Conservation (phyloP, 1,284 basidiomycete genomes). For the Pascua sp. region DNA sequence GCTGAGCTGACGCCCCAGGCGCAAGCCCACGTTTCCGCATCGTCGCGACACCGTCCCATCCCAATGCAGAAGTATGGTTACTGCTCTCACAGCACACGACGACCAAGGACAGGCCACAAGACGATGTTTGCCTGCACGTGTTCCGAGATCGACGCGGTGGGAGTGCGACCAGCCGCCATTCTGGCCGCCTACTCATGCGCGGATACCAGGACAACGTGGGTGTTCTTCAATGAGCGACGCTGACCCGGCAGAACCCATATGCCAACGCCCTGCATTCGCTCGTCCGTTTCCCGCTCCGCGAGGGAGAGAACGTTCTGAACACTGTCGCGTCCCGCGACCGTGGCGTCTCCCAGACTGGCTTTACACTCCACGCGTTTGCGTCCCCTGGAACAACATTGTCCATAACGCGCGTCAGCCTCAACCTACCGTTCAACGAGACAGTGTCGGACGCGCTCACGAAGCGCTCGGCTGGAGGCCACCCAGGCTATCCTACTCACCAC, state of each 20-base stretch:
- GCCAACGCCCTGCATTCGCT: conserved; percentile 74
- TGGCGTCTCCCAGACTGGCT: conserved; percentile 36
- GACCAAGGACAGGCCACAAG: conserved; percentile 56
- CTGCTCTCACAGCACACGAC: conserved; percentile 72
- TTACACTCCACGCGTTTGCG: conserved; percentile 41
- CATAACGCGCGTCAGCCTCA: conserved; percentile 29
- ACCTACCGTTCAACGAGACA: conserved; percentile 34
- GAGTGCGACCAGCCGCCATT: no score
- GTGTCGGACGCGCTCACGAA: conserved; percentile 58
- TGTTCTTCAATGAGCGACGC: neutral
- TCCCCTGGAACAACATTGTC: conserved; percentile 16
- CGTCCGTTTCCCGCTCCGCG: conserved; percentile 43
- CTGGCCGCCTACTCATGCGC: neutral
- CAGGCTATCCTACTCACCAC: conserved; percentile 74
- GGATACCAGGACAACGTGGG: conserved; percentile 14
- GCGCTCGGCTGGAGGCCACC: conserved; percentile 79
- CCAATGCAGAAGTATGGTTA: conserved; percentile 62
- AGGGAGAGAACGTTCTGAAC: conserved; percentile 20
- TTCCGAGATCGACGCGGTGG: conserved; percentile 36
- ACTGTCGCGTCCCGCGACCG: conserved; percentile 36
- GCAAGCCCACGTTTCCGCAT: conserved; percentile 29
- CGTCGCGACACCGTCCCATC: conserved; percentile 11
- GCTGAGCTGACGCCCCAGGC: conserved; percentile 2
- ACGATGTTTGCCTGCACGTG: conserved; percentile 70
- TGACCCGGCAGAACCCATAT: conserved; percentile 51